Evolutionary conservation across 495 filamentous ascomycete genomes (phyloP).

Genomic region (Usnea hakonensis): DNA sequence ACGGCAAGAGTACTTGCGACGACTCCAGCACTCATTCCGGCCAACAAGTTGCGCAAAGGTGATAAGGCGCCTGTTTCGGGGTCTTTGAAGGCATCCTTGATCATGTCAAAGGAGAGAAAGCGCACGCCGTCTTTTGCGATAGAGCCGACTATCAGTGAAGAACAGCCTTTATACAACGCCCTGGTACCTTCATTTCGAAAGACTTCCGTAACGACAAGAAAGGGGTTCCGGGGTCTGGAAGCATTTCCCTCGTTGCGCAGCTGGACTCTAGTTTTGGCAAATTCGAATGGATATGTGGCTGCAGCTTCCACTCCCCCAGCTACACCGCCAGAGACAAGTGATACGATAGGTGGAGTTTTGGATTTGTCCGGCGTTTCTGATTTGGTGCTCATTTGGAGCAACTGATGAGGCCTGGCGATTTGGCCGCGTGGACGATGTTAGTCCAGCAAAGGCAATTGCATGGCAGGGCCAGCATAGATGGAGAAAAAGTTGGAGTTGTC

Average conservation of each 20-base stretch:
- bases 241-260: constrained; percentile 40
- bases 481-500: not conserved
- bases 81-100: constrained; percentile 54
- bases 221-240: constrained; percentile 41
- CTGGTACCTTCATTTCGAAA: constrained; percentile 46
- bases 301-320: constrained; percentile 50
- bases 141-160: constrained; percentile 51
- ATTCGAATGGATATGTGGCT: constrained; percentile 60
- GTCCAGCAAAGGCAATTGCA: no score
- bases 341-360: constrained; percentile 37
- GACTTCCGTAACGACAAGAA: constrained; percentile 43
- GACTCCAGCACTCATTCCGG: constrained; percentile 56
- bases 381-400: not conserved
- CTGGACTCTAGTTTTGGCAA: constrained; percentile 59
- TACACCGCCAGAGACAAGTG: constrained; percentile 44
- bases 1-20: constrained; percentile 53
- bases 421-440: not conserved
- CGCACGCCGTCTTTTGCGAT: constrained; percentile 61
- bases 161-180: constrained; percentile 58
- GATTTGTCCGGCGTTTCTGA: not conserved
- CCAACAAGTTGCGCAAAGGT: constrained; percentile 46
- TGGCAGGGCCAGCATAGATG: not conserved
- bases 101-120: constrained; percentile 57
- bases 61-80: constrained; percentile 48
- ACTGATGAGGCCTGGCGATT: not conserved